Evolutionary conservation across 352 stramenopile genomes (phyloP).

Genomic region (Phytophthora europaea): DNA sequence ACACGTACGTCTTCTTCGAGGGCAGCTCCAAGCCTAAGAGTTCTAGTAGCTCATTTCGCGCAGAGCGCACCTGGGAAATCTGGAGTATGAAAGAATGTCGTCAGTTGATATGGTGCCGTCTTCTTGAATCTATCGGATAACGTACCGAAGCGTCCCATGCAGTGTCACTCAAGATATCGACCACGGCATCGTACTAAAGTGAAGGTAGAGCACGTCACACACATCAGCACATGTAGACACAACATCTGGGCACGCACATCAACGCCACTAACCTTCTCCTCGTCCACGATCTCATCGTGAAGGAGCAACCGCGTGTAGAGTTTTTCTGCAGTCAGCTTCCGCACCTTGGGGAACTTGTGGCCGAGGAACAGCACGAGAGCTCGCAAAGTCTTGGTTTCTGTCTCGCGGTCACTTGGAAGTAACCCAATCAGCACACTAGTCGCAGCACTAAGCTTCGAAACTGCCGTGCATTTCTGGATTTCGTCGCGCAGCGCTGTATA

Average conservation of each 20-base stretch:
- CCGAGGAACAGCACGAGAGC: conserved; percentile 81
- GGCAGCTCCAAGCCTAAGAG: conserved; percentile 72
- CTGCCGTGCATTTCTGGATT: conserved; percentile 65
- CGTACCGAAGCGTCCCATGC: conserved; percentile 84
- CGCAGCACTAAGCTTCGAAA: conserved; percentile 77
- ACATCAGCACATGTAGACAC: neutral
- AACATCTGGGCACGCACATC: neutral
- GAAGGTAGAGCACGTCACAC: conserved; percentile 9
- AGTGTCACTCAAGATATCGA: conserved; percentile 85
- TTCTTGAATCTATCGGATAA: neutral
- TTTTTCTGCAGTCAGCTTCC: conserved; percentile 84
- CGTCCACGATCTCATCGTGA: conserved; percentile 74
- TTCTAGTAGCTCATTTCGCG: conserved; percentile 71
- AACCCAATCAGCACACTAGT: conserved; percentile 81
- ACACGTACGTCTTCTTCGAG: conserved; percentile 65
- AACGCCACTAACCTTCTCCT: conserved; percentile 61
- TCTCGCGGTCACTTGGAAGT: conserved; percentile 68
- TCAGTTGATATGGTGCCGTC: neutral
- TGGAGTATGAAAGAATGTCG: conserved; percentile 17
- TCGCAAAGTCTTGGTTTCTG: conserved; percentile 65
- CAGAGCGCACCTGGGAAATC: conserved; percentile 60
- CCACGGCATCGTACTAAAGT: conserved; percentile 73
- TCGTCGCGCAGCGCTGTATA: conserved; percentile 77
- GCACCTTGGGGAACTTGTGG: conserved; percentile 89
- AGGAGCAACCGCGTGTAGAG: conserved; percentile 87